phyloP scores from a whole-genome alignment of 257 asterid genomes.

The Voacanga thouarsii region DNA sequence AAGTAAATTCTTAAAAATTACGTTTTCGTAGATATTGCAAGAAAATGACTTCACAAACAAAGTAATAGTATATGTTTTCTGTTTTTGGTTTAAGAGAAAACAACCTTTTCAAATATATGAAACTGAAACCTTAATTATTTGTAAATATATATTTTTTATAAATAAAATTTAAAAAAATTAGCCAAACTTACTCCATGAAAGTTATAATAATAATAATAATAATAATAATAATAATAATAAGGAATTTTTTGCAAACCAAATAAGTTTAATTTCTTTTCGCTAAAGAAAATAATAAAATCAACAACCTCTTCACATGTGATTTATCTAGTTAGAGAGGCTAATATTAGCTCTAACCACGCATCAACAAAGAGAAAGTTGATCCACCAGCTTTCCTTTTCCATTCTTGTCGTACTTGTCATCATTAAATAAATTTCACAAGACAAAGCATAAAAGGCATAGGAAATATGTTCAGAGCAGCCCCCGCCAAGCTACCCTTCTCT shows the following conservation, averaged over 20 bases:
- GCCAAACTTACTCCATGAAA: no score
- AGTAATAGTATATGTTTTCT: not conserved
- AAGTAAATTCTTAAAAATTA: not conserved
- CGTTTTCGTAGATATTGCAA: no score
- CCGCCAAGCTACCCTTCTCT: not conserved
- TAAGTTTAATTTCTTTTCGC: no score
- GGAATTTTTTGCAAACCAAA: no score
- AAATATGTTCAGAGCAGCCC: not conserved
- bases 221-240: no score
- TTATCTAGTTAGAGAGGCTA: not conserved
- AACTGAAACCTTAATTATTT: no score
- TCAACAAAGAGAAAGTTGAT: not conserved
- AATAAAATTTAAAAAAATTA: no score
- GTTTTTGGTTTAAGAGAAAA: not conserved
- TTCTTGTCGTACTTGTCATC: conserved; percentile 6
- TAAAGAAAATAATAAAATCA: no score
- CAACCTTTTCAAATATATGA: no score
- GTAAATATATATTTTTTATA: no score
- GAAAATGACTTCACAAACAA: not conserved
- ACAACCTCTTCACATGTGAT: not conserved
- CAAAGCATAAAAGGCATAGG: conserved; percentile 21
- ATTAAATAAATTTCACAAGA: not conserved
- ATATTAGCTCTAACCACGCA: not conserved
- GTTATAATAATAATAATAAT: no score
- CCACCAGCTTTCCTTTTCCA: not conserved